Conservation (phyloP, 345 rosid species). For the Gossypium anomalum region DNA sequence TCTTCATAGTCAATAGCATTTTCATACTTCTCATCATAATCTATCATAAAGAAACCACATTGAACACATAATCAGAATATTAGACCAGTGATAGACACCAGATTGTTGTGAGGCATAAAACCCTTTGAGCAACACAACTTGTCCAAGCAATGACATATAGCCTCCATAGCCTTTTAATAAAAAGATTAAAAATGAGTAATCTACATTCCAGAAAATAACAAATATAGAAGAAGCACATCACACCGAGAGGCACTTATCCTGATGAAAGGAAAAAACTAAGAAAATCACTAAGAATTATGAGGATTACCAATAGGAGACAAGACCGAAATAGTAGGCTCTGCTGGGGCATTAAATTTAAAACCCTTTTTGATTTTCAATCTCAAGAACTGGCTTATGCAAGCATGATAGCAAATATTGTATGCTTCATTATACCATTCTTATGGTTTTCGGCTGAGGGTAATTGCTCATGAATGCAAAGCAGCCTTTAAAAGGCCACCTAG, state of each 20-base stretch:
- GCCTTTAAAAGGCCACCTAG: background rate
- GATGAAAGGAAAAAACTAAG: background rate
- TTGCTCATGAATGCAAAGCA: background rate
- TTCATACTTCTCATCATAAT: constrained; percentile 87
- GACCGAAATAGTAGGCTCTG: background rate
- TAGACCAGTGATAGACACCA: constrained; percentile 2
- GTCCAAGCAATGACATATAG: background rate
- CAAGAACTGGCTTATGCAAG: background rate
- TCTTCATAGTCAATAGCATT: constrained; percentile 95
- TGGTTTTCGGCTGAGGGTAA: background rate
- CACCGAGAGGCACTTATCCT: background rate
- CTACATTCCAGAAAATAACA: background rate
- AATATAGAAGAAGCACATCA: background rate
- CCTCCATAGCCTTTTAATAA: background rate
- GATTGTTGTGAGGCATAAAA: background rate
- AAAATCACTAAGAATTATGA: background rate
- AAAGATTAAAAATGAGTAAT: background rate
- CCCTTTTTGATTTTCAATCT: background rate
- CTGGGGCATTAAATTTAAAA: background rate
- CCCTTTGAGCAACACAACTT: background rate
- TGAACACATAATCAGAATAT: constrained; percentile 26
- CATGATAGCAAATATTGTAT: background rate
- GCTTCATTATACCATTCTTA: background rate
- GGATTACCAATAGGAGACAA: background rate
- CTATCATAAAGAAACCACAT: constrained; percentile 44